Evolutionary conservation across 306 rosid species (phyloP), one percentile per base, ranked within the genome.

Genomic region (Coriaria nepalensis): DNA sequence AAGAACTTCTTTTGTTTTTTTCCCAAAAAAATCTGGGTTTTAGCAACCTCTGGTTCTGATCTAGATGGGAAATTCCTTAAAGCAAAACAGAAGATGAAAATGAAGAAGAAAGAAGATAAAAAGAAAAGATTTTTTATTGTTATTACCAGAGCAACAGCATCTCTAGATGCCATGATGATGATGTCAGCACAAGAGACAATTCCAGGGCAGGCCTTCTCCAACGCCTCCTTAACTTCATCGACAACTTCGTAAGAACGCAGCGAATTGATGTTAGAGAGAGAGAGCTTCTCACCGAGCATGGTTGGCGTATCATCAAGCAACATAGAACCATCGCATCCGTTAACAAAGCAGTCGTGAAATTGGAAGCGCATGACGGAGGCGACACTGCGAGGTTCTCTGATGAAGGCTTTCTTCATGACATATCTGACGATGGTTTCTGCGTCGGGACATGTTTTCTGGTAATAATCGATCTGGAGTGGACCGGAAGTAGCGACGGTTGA

Each of bases 291-390:
- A 46, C 97, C 95, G 0, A 71, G 74, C 93, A 81, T 81, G 8
- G 50, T 60, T 12, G 90, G 77, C 6, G 97, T 78, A 62, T 84
- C 97, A 61, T 90, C 95, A 51, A 90, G 73, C 64, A 90, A 47
- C 97, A 90, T 34, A 5, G 97, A 90, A 45, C 55, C 97, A 67
- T 90, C 94, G 67, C 92, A 90, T 4, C 95, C 97, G 49, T 73
- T 74, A 13, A 90, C 94, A 13, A 90, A 70, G 82, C 97, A 90
- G 40, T 84, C 97, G 33, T 90, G 92, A 50, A 81, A 90, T 41
- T 90, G 92, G 53, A 90, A 65, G 12, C 95, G 78, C 97, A 90
- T 84, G 33, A 90, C 92, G 0, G 95, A 90, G 57, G 97, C 97
- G 14, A 77, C 69, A 14, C 95, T 79, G 13, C 94, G 66, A 2